Evolutionary conservation across 768 basidiomycete species (phyloP), one percentile per base, ranked within the genome.

Genomic region (Kwoniella dendrophila): DNA sequence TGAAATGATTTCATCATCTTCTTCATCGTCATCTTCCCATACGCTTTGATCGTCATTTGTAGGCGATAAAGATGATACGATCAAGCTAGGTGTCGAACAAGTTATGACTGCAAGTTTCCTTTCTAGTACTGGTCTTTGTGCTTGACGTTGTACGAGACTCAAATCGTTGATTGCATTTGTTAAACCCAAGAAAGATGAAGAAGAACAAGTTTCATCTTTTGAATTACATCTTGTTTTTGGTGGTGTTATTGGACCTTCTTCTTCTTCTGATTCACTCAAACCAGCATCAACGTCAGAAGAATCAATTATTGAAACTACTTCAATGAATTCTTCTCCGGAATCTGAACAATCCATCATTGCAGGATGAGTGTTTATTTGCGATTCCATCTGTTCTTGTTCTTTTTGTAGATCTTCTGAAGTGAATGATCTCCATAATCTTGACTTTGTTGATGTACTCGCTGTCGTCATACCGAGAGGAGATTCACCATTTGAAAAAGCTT

Each of bases 401-500:
- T 55, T n/a, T n/a, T n/a, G n/a, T n/a, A n/a, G 20, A 50, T 72
- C 70, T 20, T 64, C 68, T 1, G 62, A 45, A 3, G 68, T 64
- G 50, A 49, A 54, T 22, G 56, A 63, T 43, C 51, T 47, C 66
- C 70, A 67, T 5, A 76, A 53, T 20, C 43, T 45, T 10, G 61
- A 59, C 10, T 36, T 59, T 67, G 38, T 11, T 64, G 11, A 70
- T 70, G 24, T 57, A n/a, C n/a, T 57, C 14, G 62, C 32, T 6
- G 29, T 50, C 20, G 56, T 22, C 4, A 45, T 6, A 22, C 11
- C 43, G 8, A 26, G 34, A 4, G 48, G 51, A 18, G 67, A 52
- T 38, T 61, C 26, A 11, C 69, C 68, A 51, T 74, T 71, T 18
- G 62, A 66, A 52, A 49, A 72, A 32, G 76, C 74, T 29, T 69